Evolutionary conservation across 2,329 filamentous ascomycete genomes (phyloP), one percentile per base, ranked within the genome.

Genomic region (Phoma herbarum): DNA sequence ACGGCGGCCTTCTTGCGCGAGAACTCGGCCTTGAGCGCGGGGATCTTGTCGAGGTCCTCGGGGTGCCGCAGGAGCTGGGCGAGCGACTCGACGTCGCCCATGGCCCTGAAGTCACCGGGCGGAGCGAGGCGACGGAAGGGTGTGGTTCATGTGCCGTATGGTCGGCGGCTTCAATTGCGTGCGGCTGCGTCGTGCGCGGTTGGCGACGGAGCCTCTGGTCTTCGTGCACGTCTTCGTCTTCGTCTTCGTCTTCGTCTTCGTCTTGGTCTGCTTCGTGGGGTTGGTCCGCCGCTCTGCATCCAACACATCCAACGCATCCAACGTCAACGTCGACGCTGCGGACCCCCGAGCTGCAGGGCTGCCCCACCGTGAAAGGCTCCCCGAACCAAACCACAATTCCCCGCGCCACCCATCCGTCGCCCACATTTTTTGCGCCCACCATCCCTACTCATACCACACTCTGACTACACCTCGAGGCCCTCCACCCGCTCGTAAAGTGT

Each of bases 41-140:
- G 83, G 72, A 99, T 94, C 84, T 97, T 98, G 82, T 99, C 95
- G 67, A 99, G 88, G 80, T 99, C 95, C 76, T 99, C 95, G 3
- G 95, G 92, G 75, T 97, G 93, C 72, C 93, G 92, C 67, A 99
- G 88, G 62, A 98, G 87, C 83, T 98, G 94, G 66, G 93, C 88
- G 77, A 99, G 88, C 57, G 81, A 76, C 62, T 82, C 80, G 59
- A 86, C 85, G 68, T 88, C 85, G 82, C 86, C 90, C 87, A 85
- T 91, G 18, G 22, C 5, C 22, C 22, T 14, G 2, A 3, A 23
- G 8, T 22, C 37, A 41, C 35, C 35, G 18, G n/a, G 35, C n/a
- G 35, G 8, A 20, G 35, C 35, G 35, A 39, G 35, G 7, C 9
- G 18, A 5, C 3, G 14, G 37, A 8, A 22, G 35, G 37, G 1